Evolutionary conservation across 805 yeast species (phyloP), one percentile per base, ranked within the genome.

Genomic region (Yarrowia phangngaensis): DNA sequence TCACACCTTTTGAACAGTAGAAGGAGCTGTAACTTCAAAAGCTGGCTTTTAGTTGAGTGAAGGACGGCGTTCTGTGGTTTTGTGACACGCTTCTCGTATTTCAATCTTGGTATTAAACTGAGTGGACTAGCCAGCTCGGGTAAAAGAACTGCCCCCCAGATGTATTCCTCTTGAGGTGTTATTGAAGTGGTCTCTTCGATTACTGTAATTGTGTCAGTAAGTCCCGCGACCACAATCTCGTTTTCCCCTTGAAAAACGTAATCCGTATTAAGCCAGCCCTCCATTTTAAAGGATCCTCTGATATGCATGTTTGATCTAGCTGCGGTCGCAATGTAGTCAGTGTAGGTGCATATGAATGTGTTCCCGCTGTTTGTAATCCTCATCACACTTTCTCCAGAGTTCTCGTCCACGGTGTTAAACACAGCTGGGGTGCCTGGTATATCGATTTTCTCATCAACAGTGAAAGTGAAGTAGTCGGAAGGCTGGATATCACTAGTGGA

Each of bases 251-350:
- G n/a, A n/a, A n/a, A 1, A 15, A n/a, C 15, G 15, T 23, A 11
- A 4, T 15, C 3, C 26, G 3, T 8, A 29, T 34, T 24, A 2
- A 34, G 41, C 15, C 20, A 23, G 15, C 29, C 8, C 20, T 34
- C 29, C 12, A 34, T 22, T 19, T 14, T 6, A 8, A 34, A 12
- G 20, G 14, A 12, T 13, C 41, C 41, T 4, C 20, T 1, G 13
- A 34, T 16, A 20, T 34, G 14, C 12, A n/a, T 20, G 12, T 16
- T 14, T 16, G 15, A 23, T 3, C 12, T 20, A 12, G 20, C 9
- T 14, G n/a, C n/a, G n/a, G n/a, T n/a, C n/a, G n/a, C n/a, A n/a
- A 34, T 29, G n/a, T 34, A 34, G 29, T 34, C 41, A 12, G 28
- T 23, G 41, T 34, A 34, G 4, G 29, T 16, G 15, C 41, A 22